Evolutionary conservation across 225 moss, liverwort and hornwort genomes (phyloP), one percentile per base, ranked within the genome.

Genomic region (Polytrichum formosum): DNA sequence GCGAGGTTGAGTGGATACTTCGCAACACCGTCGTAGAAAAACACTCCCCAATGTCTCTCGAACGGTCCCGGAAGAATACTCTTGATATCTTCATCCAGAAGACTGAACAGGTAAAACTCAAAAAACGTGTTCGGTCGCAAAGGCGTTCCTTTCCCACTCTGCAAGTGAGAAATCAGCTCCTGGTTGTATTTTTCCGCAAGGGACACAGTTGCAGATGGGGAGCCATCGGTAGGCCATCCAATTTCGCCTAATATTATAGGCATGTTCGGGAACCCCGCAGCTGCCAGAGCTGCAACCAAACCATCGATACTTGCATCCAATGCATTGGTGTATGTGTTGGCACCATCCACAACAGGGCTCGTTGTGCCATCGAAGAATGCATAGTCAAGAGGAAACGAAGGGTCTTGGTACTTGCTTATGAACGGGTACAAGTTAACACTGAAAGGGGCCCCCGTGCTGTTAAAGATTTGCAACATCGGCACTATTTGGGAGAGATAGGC

Each of bases 391-490:
- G 96, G 96, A 71, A 93, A 97, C 26, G 87, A 28, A 0, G 79
- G 67, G 60, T 77, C 74, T 28, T 91, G 78, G 16, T 88, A 90
- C 65, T 93, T 85, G 81, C 89, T 93, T 62, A 97, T 87, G 70
- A 93, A 97, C 1, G 96, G 96, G n/a, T 97, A 97, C 9, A 97
- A 72, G 55, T 97, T 97, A 64, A 89, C 76, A 67, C 73, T 83
- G 53, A 97, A 93, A 0, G 93, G 96, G 20, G 90, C 90, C 3
- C 83, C 88, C 6, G 84, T 86, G 22, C 73, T 63, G 66, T 97
- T 93, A 28, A 97, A 85, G n/a, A 87, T 56, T 20, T 80, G 59
- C 23, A 89, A 16, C 72, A 93, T 88, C 20, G 76, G 68, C 25
- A 54, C 54, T 77, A 97, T 86, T 23, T 92, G 85, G 63, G 76